Evolutionary conservation across 179 eudicot genomes (phyloP), one percentile per base, ranked within the genome.

Genomic region (Nepenthes alata): DNA sequence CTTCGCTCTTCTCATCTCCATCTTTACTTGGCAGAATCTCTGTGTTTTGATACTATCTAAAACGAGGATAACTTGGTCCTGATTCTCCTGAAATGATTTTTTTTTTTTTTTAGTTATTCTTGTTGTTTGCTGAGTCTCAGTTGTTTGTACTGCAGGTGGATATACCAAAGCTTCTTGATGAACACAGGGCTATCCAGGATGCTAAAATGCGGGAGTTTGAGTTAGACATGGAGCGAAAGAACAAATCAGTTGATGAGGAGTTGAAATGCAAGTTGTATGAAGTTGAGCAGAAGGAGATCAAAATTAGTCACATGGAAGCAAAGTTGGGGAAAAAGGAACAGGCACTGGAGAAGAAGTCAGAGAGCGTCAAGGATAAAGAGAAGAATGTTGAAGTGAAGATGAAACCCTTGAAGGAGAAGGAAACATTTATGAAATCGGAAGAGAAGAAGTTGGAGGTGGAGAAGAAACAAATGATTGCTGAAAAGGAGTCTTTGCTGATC

Each of bases 361-460:
- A 80, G 60, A 87, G 91, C 67, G 58, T 83, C 44, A 94, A 85
- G 67, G 99, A 83, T 66, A 94, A 78, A 73, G 99, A 87, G 67
- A 82, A 77, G 74, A 87, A 89, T 54, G 57, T 76, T 74, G 95
- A 90, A 37, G 37, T 57, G 51, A 80, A 77, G 69, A 60, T 73
- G 63, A 85, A 82, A 72, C 67, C 67, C 59, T 59, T 77, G 62
- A 83, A 82, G 70, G 90, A 82, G 70, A 84, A 74, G 67, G 95
- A 90, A 68, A 81, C 79, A 70, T 49, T 59, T 62, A 45, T 84
- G 14, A 78, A 83, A 74, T 71, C 75, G 4, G 94, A 77, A 51
- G 89, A 75, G 70, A 87, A 80, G 66, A 76, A 53, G 47, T 61
- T 89, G 74, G 84, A 82, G 45, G 41, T 37, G 52, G 85, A 72